Percentiles rank a stretch among this genome's conserved stretches.
Conservation (phyloP, 148 eudicot genomes). For the Fagopyrum esculentum region DNA sequence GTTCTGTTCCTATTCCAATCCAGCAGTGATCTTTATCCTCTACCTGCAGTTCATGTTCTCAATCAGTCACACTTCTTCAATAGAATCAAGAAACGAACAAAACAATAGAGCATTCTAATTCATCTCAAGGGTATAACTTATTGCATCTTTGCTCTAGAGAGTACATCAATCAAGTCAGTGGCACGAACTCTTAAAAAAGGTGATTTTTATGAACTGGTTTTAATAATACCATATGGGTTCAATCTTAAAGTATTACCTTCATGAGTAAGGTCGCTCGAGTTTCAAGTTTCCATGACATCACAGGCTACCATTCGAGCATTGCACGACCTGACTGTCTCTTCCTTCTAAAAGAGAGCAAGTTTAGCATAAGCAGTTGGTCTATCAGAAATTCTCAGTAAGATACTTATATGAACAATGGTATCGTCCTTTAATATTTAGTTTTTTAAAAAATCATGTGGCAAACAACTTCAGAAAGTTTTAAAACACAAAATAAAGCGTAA, state of each 20-base stretch:
- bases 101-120: not conserved
- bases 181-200: no score
- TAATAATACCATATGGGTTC: no score
- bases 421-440: no score
- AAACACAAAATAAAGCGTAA: not conserved
- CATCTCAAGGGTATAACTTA: no score
- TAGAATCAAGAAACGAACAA: not conserved
- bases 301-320: not conserved
- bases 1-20: not conserved
- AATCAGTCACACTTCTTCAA: not conserved
- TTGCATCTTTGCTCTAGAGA: no score
- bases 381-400: not conserved
- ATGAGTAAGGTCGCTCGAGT: not conserved
- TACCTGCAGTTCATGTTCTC: not conserved
- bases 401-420: not conserved
- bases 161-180: no score
- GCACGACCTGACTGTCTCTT: not conserved
- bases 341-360: not conserved
- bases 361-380: no score
- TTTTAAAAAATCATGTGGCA: no score
- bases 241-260: not conserved
- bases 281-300: not conserved
- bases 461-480: not conserved
- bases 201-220: no score
- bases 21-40: not conserved